These are phyloP conservation scores for Medicago ruthenica DNA, from an alignment of 306 rosid species.

Conservation along the genomic window DNA sequence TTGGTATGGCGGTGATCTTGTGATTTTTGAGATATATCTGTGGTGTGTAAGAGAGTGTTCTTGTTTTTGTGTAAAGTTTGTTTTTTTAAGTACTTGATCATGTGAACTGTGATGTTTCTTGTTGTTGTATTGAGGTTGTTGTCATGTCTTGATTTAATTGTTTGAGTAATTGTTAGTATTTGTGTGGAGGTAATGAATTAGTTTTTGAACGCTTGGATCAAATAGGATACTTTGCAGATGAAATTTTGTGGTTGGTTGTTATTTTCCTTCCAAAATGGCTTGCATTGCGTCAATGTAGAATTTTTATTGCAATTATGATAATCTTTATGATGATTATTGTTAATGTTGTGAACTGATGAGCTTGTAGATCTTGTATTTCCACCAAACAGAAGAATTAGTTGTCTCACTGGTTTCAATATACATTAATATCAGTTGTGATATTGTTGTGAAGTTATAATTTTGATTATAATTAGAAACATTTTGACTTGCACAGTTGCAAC, in stretches of 20 bases:
- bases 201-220: conserved; percentile 28
- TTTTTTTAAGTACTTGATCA: conserved; percentile 17
- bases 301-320: conserved; percentile 29
- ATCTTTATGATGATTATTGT: conserved; percentile 19
- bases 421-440: conserved; percentile 13
- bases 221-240: neutral
- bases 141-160: conserved; percentile 37
- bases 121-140: conserved; percentile 22
- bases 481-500: neutral
- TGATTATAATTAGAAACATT: conserved; percentile 24
- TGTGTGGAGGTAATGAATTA: conserved; percentile 31
- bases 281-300: conserved; percentile 17
- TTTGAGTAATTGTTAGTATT: conserved; percentile 19
- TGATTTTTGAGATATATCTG: conserved; percentile 19
- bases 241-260: conserved; percentile 19
- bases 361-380: conserved; percentile 27
- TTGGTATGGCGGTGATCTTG: conserved; percentile 22
- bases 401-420: neutral
- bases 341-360: conserved; percentile 10
- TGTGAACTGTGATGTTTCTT: conserved; percentile 8
- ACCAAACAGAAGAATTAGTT: neutral
- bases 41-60: conserved; percentile 7
- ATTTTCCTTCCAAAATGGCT: conserved; percentile 8
- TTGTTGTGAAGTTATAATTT: conserved; percentile 33
- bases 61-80: conserved; percentile 35